Evolutionary conservation across 257 asterid genomes (phyloP).

Genomic region (Echites panduratus): DNA sequence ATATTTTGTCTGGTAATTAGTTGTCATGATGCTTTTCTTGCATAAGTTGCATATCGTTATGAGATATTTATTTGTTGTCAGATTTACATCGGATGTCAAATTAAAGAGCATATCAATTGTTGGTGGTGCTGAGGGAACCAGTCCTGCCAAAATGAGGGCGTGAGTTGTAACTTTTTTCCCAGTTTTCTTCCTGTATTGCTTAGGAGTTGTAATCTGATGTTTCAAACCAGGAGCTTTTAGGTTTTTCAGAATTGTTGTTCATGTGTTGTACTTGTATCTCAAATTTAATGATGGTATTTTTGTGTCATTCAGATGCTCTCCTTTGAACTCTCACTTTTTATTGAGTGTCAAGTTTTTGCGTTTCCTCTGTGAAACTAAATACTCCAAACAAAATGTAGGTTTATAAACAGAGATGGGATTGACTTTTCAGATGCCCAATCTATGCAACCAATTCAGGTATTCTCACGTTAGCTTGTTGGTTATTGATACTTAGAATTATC

Average conservation of each 20-base stretch:
- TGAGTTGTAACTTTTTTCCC: slow-evolving; percentile 38
- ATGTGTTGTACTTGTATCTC: neutral
- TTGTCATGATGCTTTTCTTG: neutral
- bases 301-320: no score
- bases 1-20: neutral
- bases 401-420: slow-evolving; percentile 86
- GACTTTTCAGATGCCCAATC: slow-evolving; percentile 94
- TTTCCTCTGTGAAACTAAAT: slow-evolving; percentile 15
- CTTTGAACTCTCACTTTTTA: neutral
- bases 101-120: slow-evolving; percentile 86
- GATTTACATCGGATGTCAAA: slow-evolving; percentile 95
- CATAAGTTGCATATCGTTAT: neutral
- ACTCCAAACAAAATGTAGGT: slow-evolving; percentile 42
- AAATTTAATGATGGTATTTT: no score
- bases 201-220: slow-evolving; percentile 14
- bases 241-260: neutral
- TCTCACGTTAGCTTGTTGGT: slow-evolving; percentile 13
- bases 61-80: slow-evolving; percentile 18
- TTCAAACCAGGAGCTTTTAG: slow-evolving; percentile 4
- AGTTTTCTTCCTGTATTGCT: slow-evolving; percentile 15
- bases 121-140: slow-evolving; percentile 93
- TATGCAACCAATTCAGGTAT: slow-evolving; percentile 90
- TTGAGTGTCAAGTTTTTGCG: neutral
- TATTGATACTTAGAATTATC: slow-evolving; percentile 1
- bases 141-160: slow-evolving; percentile 96